phyloP scores from a whole-genome alignment of 116 monocot genomes.

The Cymodocea nodosa region DNA sequence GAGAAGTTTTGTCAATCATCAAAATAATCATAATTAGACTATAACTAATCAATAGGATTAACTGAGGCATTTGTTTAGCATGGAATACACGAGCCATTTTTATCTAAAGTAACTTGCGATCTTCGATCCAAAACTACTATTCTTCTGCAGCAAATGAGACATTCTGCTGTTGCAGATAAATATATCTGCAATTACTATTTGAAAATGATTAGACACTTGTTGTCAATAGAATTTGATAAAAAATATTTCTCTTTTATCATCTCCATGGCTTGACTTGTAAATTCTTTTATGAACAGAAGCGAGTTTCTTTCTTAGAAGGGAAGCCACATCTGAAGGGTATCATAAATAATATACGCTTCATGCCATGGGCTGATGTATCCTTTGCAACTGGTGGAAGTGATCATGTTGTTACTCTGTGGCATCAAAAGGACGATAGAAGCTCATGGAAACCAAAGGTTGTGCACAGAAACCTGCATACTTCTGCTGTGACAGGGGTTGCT shows the following conservation, averaged over 20 bases:
- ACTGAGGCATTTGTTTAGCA: too few species aligned
- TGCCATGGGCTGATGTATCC: slow-evolving; percentile 54
- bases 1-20: too few species aligned
- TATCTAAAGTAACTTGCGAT: too few species aligned
- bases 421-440: slow-evolving; percentile 22
- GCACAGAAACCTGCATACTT: slow-evolving; percentile 60
- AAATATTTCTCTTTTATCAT: neutral
- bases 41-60: too few species aligned
- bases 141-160: too few species aligned
- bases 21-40: too few species aligned
- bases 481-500: slow-evolving; percentile 85
- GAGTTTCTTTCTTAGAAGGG: slow-evolving; percentile 40
- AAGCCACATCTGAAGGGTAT: slow-evolving; percentile 78
- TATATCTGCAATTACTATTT: too few species aligned
- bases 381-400: slow-evolving; percentile 85
- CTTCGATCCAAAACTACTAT: too few species aligned
- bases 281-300: slow-evolving; percentile 35
- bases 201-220: neutral
- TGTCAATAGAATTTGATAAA: neutral
- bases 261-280: neutral
- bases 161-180: too few species aligned
- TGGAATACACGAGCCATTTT: too few species aligned
- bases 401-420: slow-evolving; percentile 79
- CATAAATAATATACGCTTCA: slow-evolving; percentile 63
- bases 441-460: slow-evolving; percentile 58